Evolutionary conservation across 495 filamentous ascomycete genomes (phyloP).

Genomic region (Aspergillus homomorphus): DNA sequence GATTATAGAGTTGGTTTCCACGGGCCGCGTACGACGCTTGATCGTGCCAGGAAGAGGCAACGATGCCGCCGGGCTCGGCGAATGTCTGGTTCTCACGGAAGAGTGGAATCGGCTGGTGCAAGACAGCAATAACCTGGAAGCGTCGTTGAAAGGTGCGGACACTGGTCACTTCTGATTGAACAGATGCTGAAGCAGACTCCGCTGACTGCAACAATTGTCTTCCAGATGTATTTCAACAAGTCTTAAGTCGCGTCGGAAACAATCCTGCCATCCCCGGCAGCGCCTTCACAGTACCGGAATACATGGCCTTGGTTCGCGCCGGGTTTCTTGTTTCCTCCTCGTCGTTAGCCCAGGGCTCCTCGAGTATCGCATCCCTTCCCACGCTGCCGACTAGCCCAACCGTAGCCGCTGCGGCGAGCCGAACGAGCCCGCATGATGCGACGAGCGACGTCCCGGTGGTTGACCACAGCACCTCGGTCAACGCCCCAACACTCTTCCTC

Average conservation of each 20-base stretch:
- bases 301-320: constrained; percentile 58
- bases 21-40: constrained; percentile 62
- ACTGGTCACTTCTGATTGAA: not conserved
- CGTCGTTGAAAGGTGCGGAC: constrained; percentile 45
- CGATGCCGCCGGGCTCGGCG: constrained; percentile 59
- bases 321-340: constrained; percentile 68
- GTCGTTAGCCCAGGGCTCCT: constrained; percentile 41
- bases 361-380: constrained; percentile 54
- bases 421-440: constrained; percentile 11
- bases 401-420: constrained; percentile 46
- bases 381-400: constrained; percentile 50
- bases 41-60: constrained; percentile 62
- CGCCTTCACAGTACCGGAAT: constrained; percentile 49
- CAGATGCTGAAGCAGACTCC: not conserved
- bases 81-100: constrained; percentile 61
- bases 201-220: not conserved
- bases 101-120: constrained; percentile 61
- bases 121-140: constrained; percentile 40
- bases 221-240: constrained; percentile 51
- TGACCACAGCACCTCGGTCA: constrained; percentile 24
- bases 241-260: constrained; percentile 54
- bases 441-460: not conserved
- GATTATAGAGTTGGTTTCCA: constrained; percentile 58
- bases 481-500: constrained; percentile 50
- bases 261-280: constrained; percentile 47